Evolutionary conservation across 371 early-diverging fungal species (phyloP).

Genomic region (Lichtheimia hyalospora): DNA sequence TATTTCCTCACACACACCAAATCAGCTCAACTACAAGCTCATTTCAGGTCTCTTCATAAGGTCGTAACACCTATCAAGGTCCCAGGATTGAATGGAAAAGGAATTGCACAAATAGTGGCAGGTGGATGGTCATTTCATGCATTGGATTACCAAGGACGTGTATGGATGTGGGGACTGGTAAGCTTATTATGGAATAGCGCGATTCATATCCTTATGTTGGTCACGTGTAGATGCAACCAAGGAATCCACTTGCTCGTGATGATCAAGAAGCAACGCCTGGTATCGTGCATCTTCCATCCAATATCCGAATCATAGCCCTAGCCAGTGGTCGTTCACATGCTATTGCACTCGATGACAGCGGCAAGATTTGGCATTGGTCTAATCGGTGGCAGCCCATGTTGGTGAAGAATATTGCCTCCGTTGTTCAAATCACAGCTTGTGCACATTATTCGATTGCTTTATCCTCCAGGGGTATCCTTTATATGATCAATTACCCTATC

Average conservation of each 20-base stretch:
- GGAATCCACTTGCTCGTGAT: neutral
- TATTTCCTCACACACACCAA: no score
- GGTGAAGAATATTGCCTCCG: neutral
- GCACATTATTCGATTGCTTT: conserved; percentile 32
- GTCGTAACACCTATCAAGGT: conserved; percentile 26
- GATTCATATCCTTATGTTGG: no score
- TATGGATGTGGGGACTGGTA: conserved; percentile 53
- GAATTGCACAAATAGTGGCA: conserved; percentile 40
- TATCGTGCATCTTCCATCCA: conserved; percentile 11
- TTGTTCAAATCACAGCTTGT: conserved; percentile 23
- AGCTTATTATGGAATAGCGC: neutral
- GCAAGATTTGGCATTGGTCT: conserved; percentile 40
- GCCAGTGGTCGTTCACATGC: conserved; percentile 44
- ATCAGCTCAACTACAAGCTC: no score
- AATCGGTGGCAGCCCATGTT: conserved; percentile 23
- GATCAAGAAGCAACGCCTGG: neutral
- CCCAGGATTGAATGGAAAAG: conserved; percentile 22
- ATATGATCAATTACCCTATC: conserved; percentile 25
- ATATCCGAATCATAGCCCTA: conserved; percentile 6
- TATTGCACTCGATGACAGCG: conserved; percentile 32
- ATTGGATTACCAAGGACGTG: conserved; percentile 34
- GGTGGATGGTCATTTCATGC: conserved; percentile 55
- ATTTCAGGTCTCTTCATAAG: neutral
- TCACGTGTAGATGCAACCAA: neutral
- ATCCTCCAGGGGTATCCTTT: conserved; percentile 24